These are phyloP conservation scores for Zychaea mexicana DNA, from an alignment of 371 early-diverging fungal genomes.

Conservation along the genomic window DNA sequence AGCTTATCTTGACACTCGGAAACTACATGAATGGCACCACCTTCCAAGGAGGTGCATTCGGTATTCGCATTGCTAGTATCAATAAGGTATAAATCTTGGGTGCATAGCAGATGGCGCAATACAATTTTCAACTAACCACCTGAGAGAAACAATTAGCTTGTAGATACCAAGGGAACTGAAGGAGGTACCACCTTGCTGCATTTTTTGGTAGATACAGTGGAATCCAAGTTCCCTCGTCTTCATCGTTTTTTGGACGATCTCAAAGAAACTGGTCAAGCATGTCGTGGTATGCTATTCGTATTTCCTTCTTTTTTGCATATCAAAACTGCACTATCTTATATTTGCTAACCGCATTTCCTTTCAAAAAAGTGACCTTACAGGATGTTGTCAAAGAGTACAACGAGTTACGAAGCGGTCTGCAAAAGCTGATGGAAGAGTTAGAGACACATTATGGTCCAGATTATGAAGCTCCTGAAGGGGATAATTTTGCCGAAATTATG, in stretches of 20 bases:
- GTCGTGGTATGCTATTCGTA: constrained; percentile 69
- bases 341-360: neutral
- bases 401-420: constrained; percentile 55
- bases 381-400: constrained; percentile 61
- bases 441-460: constrained; percentile 49
- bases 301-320: neutral
- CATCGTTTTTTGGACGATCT: constrained; percentile 73
- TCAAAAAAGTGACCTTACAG: constrained; percentile 62
- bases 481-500: constrained; percentile 48
- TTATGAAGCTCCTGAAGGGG: constrained; percentile 39
- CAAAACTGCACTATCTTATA: too few species aligned
- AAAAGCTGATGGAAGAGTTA: constrained; percentile 53
- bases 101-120: neutral
- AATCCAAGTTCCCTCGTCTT: constrained; percentile 67
- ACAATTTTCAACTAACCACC: too few species aligned
- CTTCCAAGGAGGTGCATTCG: constrained; percentile 90
- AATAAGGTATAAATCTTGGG: constrained; percentile 62
- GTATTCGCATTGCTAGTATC: constrained; percentile 86
- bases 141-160: constrained; percentile 49
- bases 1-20: constrained; percentile 84
- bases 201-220: constrained; percentile 75
- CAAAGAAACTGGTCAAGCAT: constrained; percentile 71
- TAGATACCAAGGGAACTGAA: constrained; percentile 84
- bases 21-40: constrained; percentile 92
- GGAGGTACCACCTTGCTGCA: constrained; percentile 76